Conservation (phyloP, 1,284 basidiomycete species). For the Cutaneotrichosporon dermatis region DNA sequence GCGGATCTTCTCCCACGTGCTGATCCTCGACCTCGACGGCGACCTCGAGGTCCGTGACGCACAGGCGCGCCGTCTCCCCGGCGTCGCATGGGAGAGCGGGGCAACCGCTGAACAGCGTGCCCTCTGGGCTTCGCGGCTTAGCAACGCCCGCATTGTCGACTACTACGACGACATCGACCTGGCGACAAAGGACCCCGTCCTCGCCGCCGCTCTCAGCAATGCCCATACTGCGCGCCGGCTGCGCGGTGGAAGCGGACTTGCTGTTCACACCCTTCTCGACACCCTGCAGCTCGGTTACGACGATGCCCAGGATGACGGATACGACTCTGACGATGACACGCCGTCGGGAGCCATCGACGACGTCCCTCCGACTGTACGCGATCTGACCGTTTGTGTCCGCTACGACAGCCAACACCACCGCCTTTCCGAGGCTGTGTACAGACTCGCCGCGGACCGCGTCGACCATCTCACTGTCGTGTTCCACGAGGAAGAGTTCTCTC, state of each 20-base stretch:
- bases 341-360: not conserved
- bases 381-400: not conserved
- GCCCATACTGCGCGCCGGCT: constrained; percentile 2
- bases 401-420: constrained; percentile 1
- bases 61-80: constrained; percentile 3
- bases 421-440: not conserved
- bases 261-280: constrained; percentile 3
- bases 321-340: constrained; percentile 3
- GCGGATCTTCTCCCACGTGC: not conserved
- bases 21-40: not conserved
- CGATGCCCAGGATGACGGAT: not conserved
- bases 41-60: constrained; percentile 8
- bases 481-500: not conserved
- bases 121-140: not conserved
- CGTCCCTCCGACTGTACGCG: not conserved
- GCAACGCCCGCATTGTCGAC: constrained; percentile 3
- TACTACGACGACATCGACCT: constrained; percentile 9
- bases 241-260: not conserved
- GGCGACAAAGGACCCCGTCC: not conserved
- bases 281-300: constrained; percentile 3
- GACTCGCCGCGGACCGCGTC: not conserved
- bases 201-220: not conserved
- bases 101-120: not conserved
- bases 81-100: constrained; percentile 3
- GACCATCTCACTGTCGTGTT: not conserved